Base-by-base conservation (phyloP, 352 stramenopile species). In the Pythium phragmitis region DNA sequence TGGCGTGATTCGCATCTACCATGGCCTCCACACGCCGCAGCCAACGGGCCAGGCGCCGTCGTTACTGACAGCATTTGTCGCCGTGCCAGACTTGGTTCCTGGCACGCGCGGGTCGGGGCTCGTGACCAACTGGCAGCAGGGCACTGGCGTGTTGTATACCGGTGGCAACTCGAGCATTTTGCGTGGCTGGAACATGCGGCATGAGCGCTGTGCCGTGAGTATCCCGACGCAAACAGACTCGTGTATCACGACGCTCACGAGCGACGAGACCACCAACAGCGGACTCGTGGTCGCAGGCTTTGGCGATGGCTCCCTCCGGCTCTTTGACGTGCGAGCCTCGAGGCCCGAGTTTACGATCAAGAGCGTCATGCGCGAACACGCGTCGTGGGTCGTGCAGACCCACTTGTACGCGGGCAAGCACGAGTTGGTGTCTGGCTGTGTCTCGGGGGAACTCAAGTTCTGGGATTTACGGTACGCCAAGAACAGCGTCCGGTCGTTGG, bases 51-150 rank as follows among this genome's bases (percentile, higher is more conserved):
- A 64, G 19, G 75, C 70, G 39, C 88, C 93, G n/a, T 82, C 79
- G 37, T 73, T 99, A 0, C 66, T 97, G 36, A 96, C 94, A 1
- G 80, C 96, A 0, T 99, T 99, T 65, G 77, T 94, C 34, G 97
- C 92, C 7, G 87, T 97, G 39, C 92, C 94, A 11, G 94, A 99
- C 75, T 78, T 99, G 57, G 76, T 94, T 34, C 78, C 89, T 6
- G 92, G 88, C 19, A 95, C 86, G 11, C 89, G 92, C 37, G 91
- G 88, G 55, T 98, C 92, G 43, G 96, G 97, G 9, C 80, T 99
- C 7, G 86, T 99, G 26, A 96, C 97, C 54, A 96, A 98, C 57
- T 99, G 96, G 96, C 94, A 99, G 69, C 92, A 98, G 65, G 77
- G 81, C 41, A 79, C 79, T 21, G 95, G 94, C 0, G 78, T 91